Conservation (phyloP, 2,329 filamentous ascomycete genomes). For the Nothomitra cinnamomea region DNA sequence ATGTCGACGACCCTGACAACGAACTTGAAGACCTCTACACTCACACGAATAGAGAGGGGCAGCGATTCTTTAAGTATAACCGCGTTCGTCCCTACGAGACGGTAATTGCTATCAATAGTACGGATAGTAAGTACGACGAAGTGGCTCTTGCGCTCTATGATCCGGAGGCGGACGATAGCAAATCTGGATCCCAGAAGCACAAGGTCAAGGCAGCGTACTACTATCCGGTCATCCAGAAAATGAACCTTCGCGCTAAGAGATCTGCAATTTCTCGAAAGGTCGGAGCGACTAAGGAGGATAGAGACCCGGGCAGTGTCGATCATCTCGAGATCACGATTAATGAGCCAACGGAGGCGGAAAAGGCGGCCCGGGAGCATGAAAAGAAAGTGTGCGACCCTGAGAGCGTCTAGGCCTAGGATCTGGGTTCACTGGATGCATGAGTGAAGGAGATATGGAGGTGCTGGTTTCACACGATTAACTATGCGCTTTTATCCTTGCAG, state of each 20-base stretch:
- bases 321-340: too few species aligned
- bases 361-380: too few species aligned
- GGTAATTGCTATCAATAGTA: slow-evolving; percentile 36
- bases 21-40: slow-evolving; percentile 34
- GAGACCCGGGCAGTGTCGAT: too few species aligned
- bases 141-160: slow-evolving; percentile 42
- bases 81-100: slow-evolving; percentile 49
- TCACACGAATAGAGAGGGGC: slow-evolving; percentile 27
- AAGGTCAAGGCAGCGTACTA: slow-evolving; percentile 45
- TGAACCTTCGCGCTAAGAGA: slow-evolving; percentile 43
- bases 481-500: too few species aligned
- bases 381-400: too few species aligned
- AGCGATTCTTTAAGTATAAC: slow-evolving; percentile 40
- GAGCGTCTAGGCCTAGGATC: too few species aligned
- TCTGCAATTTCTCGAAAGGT: slow-evolving; percentile 41
- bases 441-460: too few species aligned
- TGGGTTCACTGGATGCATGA: too few species aligned
- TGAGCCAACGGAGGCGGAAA: too few species aligned
- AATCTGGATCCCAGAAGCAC: slow-evolving; percentile 28
- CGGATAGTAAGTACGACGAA: slow-evolving; percentile 44
- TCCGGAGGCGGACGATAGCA: background rate
- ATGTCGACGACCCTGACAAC: slow-evolving; percentile 34
- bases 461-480: too few species aligned
- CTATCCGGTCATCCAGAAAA: slow-evolving; percentile 50
- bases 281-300: background rate